These are phyloP conservation scores for Podospora bellae-mahoneyi DNA, from an alignment of 495 filamentous ascomycete genomes.

Conservation along the genomic window DNA sequence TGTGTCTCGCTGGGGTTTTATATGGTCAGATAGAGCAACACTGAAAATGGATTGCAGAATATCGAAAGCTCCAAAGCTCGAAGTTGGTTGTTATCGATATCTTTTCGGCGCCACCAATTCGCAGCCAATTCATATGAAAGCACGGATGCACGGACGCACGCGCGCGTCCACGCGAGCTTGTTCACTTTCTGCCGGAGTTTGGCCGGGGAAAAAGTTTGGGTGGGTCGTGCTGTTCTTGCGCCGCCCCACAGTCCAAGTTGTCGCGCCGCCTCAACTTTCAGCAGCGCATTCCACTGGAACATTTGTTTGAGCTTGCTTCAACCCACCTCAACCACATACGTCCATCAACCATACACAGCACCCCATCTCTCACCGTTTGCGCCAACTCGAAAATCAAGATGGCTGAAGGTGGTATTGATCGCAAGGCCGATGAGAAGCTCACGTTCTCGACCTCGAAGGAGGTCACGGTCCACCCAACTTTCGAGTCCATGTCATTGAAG, in stretches of 20 bases:
- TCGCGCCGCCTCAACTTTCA: constrained; percentile 1
- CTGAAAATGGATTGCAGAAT: not conserved
- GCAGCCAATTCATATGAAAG: not conserved
- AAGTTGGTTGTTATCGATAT: constrained; percentile 1
- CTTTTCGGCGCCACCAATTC: constrained; percentile 7
- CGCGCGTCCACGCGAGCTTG: not conserved
- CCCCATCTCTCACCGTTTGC: not conserved
- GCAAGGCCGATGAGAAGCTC: constrained; percentile 91
- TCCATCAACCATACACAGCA: not conserved
- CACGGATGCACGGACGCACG: not conserved
- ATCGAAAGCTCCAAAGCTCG: not conserved
- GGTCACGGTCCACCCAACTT: constrained; percentile 73
- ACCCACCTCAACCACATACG: not conserved
- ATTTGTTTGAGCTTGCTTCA: constrained; percentile 6
- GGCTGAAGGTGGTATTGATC: constrained; percentile 84
- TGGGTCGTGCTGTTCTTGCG: not conserved
- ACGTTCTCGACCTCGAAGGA: constrained; percentile 98
- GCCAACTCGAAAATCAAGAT: constrained; percentile 51
- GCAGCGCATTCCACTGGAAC: constrained; percentile 4
- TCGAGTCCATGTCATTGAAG: constrained; percentile 66
- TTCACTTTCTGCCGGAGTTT: not conserved
- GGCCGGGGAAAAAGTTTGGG: not conserved
- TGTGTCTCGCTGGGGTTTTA: not conserved
- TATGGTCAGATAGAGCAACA: not conserved
- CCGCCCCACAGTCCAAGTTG: not conserved